Percentiles rank a stretch among this genome's conserved stretches.
Conservation (phyloP, 345 rosid species). For the Eutrema japonicum region DNA sequence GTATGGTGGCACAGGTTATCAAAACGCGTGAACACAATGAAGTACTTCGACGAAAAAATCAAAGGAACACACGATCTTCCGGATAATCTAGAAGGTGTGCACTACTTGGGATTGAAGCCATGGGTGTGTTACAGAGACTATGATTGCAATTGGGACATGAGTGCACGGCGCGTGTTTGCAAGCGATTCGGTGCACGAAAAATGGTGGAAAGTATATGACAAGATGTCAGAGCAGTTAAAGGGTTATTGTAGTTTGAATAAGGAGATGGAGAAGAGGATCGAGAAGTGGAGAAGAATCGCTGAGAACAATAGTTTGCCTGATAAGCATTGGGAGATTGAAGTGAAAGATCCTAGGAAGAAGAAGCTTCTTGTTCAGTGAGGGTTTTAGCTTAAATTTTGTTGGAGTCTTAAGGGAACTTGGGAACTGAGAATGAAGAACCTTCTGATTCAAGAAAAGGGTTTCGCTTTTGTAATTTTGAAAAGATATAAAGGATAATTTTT, state of each 20-base stretch:
- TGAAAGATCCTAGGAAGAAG: constrained; percentile 59
- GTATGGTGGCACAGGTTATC: constrained; percentile 94
- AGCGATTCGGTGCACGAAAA: constrained; percentile 61
- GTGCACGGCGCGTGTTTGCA: constrained; percentile 48
- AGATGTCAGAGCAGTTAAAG: constrained; percentile 60
- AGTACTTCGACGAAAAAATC: constrained; percentile 42
- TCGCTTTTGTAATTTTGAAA: not conserved
- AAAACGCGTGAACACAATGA: constrained; percentile 52
- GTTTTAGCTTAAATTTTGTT: not conserved
- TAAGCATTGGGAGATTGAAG: constrained; percentile 69
- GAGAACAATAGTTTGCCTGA: constrained; percentile 46
- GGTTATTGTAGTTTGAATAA: constrained; percentile 59
- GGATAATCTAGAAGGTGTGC: constrained; percentile 50
- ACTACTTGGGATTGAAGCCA: constrained; percentile 83
- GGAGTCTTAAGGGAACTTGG: not conserved
- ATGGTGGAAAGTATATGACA: constrained; percentile 81
- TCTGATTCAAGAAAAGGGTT: constrained; percentile 4
- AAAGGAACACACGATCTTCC: not conserved
- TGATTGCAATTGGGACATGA: constrained; percentile 87
- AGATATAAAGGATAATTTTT: not conserved
- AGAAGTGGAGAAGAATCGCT: constrained; percentile 63
- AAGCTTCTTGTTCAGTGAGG: constrained; percentile 37
- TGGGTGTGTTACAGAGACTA: constrained; percentile 92
- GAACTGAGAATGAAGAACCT: constrained; percentile 9
- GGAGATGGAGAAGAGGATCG: constrained; percentile 51